Conservation (phyloP, 352 stramenopile species). For the Phytophthora citricola region DNA sequence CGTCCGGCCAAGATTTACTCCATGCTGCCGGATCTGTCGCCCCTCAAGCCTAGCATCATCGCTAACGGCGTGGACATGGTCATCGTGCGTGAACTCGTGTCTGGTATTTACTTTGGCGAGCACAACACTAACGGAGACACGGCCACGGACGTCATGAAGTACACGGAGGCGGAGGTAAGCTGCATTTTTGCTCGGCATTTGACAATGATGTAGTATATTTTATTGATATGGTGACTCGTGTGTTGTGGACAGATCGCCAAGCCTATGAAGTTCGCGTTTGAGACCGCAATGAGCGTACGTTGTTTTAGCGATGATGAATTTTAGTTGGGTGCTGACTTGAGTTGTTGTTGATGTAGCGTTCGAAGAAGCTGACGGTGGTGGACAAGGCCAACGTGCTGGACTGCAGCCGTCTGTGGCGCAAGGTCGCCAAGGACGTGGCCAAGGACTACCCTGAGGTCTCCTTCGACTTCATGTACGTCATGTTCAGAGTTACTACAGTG, state of each 20-base stretch:
- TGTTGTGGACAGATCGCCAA: slow-evolving; percentile 56
- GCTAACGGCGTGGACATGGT: slow-evolving; percentile 97
- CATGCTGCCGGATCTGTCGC: slow-evolving; percentile 97
- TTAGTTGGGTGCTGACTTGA: slow-evolving; percentile 1
- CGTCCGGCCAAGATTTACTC: slow-evolving; percentile 98
- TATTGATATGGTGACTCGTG: not conserved
- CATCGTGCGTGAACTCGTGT: slow-evolving; percentile 98
- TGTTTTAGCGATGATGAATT: not conserved
- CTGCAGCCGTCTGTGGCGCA: slow-evolving; percentile 93
- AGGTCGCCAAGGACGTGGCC: slow-evolving; percentile 91
- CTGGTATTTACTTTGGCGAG: slow-evolving; percentile 99
- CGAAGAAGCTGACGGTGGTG: slow-evolving; percentile 96
- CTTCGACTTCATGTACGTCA: slow-evolving; percentile 94
- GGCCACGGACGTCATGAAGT: slow-evolving; percentile 97
- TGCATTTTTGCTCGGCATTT: not conserved
- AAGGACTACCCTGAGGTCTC: slow-evolving; percentile 94
- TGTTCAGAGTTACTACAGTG: not conserved
- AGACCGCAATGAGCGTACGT: slow-evolving; percentile 81
- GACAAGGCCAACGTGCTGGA: slow-evolving; percentile 99
- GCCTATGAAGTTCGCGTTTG: slow-evolving; percentile 87
- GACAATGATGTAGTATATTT: not conserved
- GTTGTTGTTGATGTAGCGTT: slow-evolving; percentile 75
- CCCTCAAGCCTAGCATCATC: slow-evolving; percentile 97
- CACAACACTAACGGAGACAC: slow-evolving; percentile 75
- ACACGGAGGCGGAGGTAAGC: slow-evolving; percentile 91